Evolutionary conservation across 1,139 yeast genomes (phyloP), one percentile per base, ranked within the genome.

Genomic region (Yamadazyma friedrichii): DNA sequence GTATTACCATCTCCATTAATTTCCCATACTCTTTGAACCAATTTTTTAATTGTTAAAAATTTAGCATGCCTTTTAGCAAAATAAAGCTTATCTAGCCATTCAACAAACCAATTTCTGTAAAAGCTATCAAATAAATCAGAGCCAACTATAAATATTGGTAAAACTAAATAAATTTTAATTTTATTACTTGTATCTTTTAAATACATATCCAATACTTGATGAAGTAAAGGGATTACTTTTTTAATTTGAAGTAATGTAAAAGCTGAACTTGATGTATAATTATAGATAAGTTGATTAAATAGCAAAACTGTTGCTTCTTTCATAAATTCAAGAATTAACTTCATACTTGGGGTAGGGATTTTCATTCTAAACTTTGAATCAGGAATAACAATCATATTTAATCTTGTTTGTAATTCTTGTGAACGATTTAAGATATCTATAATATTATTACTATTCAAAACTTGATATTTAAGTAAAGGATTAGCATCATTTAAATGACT

Each of bases 211-310:
- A 39, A 36, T 10, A 36, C n/a, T 12, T 30, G 11, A 4, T 22
- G 17, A 9, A 35, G 15, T 27, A 35, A 20, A 10, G 35, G 42
- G 9, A 35, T 35, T 6, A 29, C 17, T 6, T 29, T 22, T 24
- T 36, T 17, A 9, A 30, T 29, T 13, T 36, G 40, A 24, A 39
- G 12, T 28, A 36, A 17, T 2, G 39, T 36, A 11, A 36, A 25
- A 4, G 40, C 15, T 9, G 42, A 35, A 15, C 24, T 12, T 8
- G 42, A 39, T n/a, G 40, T 11, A 15, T 29, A 16, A 15, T 30
- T 20, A 36, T 39, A 39, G 6, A 39, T 24, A n/a, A 39, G 17
- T 31, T 39, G 42, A 16, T 35, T 15, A n/a, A 35, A 16, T 17
- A 35, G 10, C 11, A 35, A 22, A 5, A 35, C 15, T 27, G 38